These are phyloP conservation scores for Lentinula novae-zelandiae DNA, from an alignment of 1,284 basidiomycete species.

Conservation along the genomic window DNA sequence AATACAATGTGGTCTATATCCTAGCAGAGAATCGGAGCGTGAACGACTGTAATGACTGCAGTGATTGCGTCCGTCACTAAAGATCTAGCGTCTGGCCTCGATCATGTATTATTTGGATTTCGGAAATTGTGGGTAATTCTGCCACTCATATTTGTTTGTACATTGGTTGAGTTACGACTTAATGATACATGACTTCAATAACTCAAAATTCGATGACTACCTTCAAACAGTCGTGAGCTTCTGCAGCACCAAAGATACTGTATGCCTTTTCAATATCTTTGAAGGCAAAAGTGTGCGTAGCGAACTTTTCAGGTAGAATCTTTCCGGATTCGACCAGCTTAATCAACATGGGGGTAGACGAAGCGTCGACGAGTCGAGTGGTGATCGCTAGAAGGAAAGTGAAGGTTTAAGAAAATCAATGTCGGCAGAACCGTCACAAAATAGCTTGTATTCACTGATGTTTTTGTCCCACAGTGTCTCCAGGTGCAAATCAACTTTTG, in stretches of 20 bases:
- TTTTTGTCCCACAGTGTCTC: conserved; percentile 24
- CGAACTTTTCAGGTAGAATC: conserved; percentile 17
- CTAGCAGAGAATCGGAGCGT: too few relatives aligned
- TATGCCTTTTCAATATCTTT: conserved; percentile 21
- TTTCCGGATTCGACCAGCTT: conserved; percentile 22
- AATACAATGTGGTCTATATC: background rate
- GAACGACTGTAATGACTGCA: too few relatives aligned
- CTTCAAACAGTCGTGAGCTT: conserved; percentile 21
- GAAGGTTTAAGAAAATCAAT: background rate
- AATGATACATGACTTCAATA: background rate
- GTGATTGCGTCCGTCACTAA: too few relatives aligned
- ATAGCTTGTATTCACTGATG: conserved; percentile 17
- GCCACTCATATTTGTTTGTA: too few relatives aligned
- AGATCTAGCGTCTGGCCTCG: too few relatives aligned
- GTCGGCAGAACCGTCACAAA: background rate
- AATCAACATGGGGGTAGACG: conserved; percentile 21
- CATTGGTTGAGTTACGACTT: too few relatives aligned
- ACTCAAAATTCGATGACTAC: conserved; percentile 21
- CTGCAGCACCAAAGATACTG: conserved; percentile 19
- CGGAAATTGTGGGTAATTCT: too few relatives aligned
- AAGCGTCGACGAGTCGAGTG: conserved; percentile 21
- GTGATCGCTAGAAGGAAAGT: conserved; percentile 15
- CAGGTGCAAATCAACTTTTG: conserved; percentile 22
- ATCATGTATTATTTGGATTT: too few relatives aligned
- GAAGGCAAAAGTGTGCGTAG: conserved; percentile 22